Evolutionary conservation across 2,329 filamentous ascomycete genomes (phyloP).

Genomic region (Talaromyces atroroseus): DNA sequence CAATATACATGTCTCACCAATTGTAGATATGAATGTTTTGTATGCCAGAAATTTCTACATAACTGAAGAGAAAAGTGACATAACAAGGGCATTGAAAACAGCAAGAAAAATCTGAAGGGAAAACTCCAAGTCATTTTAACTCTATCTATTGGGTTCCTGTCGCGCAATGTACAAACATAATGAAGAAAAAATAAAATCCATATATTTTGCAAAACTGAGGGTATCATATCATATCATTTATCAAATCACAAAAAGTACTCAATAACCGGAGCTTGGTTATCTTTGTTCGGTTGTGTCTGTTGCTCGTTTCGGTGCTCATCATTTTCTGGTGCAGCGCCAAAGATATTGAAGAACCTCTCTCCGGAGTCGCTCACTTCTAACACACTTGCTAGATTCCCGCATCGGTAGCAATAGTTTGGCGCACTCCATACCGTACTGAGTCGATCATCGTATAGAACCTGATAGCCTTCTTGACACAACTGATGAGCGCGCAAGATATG

Average conservation of each 20-base stretch:
- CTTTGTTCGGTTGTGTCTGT: constrained; percentile 62
- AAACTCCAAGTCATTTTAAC: not conserved
- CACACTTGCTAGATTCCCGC: constrained; percentile 95
- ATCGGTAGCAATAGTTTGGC: constrained; percentile 91
- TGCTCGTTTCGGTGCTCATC: constrained; percentile 77
- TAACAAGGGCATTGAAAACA: too few species aligned
- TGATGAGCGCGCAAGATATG: constrained; percentile 98
- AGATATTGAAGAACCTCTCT: constrained; percentile 95
- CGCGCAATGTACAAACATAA: not conserved
- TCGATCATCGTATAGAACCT: constrained; percentile 90
- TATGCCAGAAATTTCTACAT: not conserved
- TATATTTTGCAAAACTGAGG: constrained; percentile 11
- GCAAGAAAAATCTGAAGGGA: not conserved
- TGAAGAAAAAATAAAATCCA: constrained; percentile 7
- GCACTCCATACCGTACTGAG: constrained; percentile 97
- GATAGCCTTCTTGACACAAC: constrained; percentile 95
- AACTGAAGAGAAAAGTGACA: not conserved
- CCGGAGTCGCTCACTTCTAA: constrained; percentile 91
- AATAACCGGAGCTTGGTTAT: constrained; percentile 65
- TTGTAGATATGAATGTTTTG: not conserved
- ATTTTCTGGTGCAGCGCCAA: constrained; percentile 89
- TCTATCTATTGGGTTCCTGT: not conserved
- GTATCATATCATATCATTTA: constrained; percentile 15
- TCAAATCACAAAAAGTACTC: constrained; percentile 63
- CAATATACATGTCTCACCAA: not conserved